A percentile compares a stretch with the other conserved stretches of the same genome.
phyloP scores from a whole-genome alignment of 805 yeast genomes.

The Wickerhamiella parazyma region DNA sequence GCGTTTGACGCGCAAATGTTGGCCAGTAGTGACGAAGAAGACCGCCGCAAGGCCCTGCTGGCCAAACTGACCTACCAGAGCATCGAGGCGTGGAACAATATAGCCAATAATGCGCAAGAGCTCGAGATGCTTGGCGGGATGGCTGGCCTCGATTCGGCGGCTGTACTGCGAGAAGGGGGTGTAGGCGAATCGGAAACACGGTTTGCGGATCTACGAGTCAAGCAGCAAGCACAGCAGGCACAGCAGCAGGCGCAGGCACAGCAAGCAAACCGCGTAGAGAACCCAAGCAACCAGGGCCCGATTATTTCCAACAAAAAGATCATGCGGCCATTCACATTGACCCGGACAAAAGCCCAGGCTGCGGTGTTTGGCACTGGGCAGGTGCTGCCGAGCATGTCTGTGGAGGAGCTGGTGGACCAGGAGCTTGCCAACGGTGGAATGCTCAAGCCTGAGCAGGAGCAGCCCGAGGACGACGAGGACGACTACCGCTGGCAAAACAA shows the following conservation, averaged over 20 bases:
- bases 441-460: slow-evolving; percentile 23
- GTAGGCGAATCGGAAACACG: neutral
- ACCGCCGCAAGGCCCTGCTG: neutral
- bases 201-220: neutral
- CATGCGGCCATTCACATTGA: slow-evolving; percentile 69
- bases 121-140: slow-evolving; percentile 2
- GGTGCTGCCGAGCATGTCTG: slow-evolving; percentile 81
- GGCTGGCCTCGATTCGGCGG: neutral
- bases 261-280: no score
- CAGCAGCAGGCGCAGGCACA: neutral
- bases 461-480: slow-evolving; percentile 49
- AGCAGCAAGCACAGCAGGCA: neutral
- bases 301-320: slow-evolving; percentile 39
- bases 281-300: neutral
- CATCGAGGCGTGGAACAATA: slow-evolving; percentile 2
- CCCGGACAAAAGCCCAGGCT: slow-evolving; percentile 34
- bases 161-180: neutral
- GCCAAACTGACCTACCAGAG: slow-evolving; percentile 4
- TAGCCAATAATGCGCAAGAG: slow-evolving; percentile 6
- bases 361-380: slow-evolving; percentile 88
- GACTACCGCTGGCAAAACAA: slow-evolving; percentile 39
- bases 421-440: slow-evolving; percentile 80
- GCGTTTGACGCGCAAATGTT: neutral
- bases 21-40: slow-evolving; percentile 2
- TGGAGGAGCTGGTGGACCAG: slow-evolving; percentile 79